Evolutionary conservation across 768 basidiomycete genomes (phyloP).

Genomic region (Tulasnella sp.): DNA sequence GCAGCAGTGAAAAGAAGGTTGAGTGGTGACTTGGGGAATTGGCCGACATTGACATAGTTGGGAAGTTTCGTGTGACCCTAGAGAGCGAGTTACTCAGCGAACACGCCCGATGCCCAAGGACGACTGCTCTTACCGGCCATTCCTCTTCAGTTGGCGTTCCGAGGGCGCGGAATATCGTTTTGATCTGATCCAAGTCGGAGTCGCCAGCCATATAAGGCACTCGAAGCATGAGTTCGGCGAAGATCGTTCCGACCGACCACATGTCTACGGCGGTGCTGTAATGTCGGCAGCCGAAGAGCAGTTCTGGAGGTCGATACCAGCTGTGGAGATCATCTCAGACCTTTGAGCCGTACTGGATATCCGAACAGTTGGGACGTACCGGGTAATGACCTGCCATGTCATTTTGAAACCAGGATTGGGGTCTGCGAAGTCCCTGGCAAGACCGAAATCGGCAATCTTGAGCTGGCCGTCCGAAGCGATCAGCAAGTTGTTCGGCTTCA

Average conservation of each 20-base stretch:
- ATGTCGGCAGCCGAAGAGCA: conserved; percentile 84
- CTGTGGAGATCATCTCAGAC: conserved; percentile 40
- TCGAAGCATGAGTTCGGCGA: conserved; percentile 94
- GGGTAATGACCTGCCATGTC: conserved; percentile 97
- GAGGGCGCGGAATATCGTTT: conserved; percentile 87
- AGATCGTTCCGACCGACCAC: conserved; percentile 98
- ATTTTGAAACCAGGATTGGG: conserved; percentile 75
- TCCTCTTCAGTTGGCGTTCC: conserved; percentile 96
- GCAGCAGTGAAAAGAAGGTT: conserved; percentile 90
- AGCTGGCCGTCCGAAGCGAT: conserved; percentile 85
- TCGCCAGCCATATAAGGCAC: conserved; percentile 95
- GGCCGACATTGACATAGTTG: conserved; percentile 81
- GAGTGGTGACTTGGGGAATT: conserved; percentile 76
- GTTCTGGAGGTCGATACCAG: conserved; percentile 97
- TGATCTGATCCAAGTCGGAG: conserved; percentile 94
- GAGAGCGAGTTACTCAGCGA: background rate
- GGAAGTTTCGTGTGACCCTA: conserved; percentile 89
- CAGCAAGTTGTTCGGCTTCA: conserved; percentile 98
- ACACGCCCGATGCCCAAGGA: conserved; percentile 1
- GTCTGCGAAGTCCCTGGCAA: conserved; percentile 93
- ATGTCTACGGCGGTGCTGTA: conserved; percentile 91
- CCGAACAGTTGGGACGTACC: conserved; percentile 46
- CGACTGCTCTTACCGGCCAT: conserved; percentile 66
- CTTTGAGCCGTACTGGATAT: background rate
- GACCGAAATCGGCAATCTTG: conserved; percentile 98